These are phyloP conservation scores for Neurospora sp. DNA, from an alignment of 495 filamentous ascomycete species.

Conservation along the genomic window DNA sequence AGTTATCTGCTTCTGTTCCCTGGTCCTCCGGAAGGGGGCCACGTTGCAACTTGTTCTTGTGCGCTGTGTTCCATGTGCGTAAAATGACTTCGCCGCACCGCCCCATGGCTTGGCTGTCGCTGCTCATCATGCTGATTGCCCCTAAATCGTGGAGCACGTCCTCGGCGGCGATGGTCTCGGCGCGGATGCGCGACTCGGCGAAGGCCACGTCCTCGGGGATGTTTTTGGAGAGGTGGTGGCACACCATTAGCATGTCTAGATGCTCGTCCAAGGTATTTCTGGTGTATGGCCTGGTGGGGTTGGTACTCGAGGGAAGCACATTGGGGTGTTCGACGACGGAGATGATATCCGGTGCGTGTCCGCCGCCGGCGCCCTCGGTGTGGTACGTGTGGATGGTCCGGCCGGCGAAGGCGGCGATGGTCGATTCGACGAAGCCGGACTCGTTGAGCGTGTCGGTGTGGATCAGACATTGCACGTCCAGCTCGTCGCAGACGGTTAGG, in stretches of 20 bases:
- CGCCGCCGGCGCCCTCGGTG: constrained; percentile 93
- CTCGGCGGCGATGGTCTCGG: constrained; percentile 94
- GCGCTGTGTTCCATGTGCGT: constrained; percentile 94
- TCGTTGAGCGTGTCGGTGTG: constrained; percentile 98
- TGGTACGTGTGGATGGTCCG: constrained; percentile 97
- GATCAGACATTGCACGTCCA: constrained; percentile 90
- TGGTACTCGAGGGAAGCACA: constrained; percentile 85
- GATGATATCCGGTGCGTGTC: constrained; percentile 97
- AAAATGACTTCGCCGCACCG: constrained; percentile 91
- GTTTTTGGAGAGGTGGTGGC: constrained; percentile 84
- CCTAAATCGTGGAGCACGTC: constrained; percentile 94
- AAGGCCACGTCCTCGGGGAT: constrained; percentile 96
- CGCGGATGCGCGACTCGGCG: constrained; percentile 87
- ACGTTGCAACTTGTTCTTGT: constrained; percentile 92
- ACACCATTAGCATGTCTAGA: constrained; percentile 98
- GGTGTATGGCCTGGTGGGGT: constrained; percentile 89
- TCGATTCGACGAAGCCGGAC: constrained; percentile 92
- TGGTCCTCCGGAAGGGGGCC: constrained; percentile 69
- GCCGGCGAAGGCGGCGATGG: constrained; percentile 74
- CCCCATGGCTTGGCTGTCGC: constrained; percentile 96
- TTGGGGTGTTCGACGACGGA: constrained; percentile 85
- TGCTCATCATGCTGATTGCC: constrained; percentile 97
- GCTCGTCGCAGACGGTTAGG: constrained; percentile 75
- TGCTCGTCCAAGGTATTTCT: constrained; percentile 93
- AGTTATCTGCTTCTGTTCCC: constrained; percentile 79